Conservation (phyloP, 768 basidiomycete genomes). For the Lactarius vividus region DNA sequence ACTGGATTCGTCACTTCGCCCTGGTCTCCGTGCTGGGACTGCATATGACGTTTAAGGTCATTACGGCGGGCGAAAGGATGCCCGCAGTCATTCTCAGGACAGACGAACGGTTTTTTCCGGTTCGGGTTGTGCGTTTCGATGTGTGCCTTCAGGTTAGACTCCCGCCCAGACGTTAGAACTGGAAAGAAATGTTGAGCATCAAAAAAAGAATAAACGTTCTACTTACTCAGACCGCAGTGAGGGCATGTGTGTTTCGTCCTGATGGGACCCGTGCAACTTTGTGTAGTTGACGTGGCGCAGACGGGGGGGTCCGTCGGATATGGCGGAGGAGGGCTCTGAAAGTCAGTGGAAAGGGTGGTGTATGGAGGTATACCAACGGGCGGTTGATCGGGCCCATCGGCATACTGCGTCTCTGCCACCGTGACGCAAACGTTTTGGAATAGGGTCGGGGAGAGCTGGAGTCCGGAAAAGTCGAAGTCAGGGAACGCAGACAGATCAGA, state of each 20-base stretch:
- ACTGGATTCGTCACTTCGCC: background rate
- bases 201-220: background rate
- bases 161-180: background rate
- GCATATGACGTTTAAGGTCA: background rate
- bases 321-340: background rate
- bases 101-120: background rate
- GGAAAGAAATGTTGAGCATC: background rate
- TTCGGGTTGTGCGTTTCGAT: background rate
- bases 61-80: background rate
- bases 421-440: background rate
- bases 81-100: background rate
- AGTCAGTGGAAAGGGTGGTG: background rate
- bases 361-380: background rate
- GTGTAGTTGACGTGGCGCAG: background rate
- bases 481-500: background rate
- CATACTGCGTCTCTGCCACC: background rate
- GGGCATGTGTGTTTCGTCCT: background rate
- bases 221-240: background rate
- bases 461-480: background rate
- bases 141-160: background rate
- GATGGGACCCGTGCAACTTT: background rate
- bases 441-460: background rate
- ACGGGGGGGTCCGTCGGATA: background rate
- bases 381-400: background rate
- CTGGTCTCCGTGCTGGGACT: background rate